Evolutionary conservation across 208 protist genomes (phyloP), one percentile per base, ranked within the genome.

Genomic region (Leishmania gerbilli): DNA sequence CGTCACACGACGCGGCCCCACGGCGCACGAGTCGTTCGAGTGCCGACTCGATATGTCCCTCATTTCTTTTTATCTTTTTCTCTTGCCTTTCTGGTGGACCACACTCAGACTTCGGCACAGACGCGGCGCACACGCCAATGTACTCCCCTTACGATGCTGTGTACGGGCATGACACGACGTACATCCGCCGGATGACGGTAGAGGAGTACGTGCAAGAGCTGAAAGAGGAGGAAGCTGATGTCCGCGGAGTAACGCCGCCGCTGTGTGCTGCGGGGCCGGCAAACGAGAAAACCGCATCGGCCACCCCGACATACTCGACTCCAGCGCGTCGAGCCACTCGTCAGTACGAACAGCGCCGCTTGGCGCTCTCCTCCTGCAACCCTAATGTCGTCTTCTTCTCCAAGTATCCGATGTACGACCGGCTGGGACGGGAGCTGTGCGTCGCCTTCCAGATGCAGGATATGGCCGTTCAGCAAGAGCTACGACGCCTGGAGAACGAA

Each of bases 381-480:
- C 90, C 91, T 0, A 87, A 87, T 71, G 91, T 95, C 4, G 77
- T 86, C 40, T 95, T 97, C 80, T 90, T 79, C 67, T 93, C 90
- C 49, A 91, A 91, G 72, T 97, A 91, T 77, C 94, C 94, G 1
- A 79, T 94, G 68, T 89, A 91, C 75, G 92, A 97, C 80, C 86
- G 88, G 21, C 86, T 91, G 49, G 94, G 94, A 9, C 89, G 87
- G 60, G 92, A 97, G 82, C 86, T 97, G 47, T 97, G 87, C 62
- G 90, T 97, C 17, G 67, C 91, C 37, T 94, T 93, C 76, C 94
- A 97, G 77, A 89, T 95, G 37, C 89, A 95, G 45, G 92, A 96
- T 82, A 89, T 88, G 86, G 85, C 87, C n/a, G 84, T 95, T 74
- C 84, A 90, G 74, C 83, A 91, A 68, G 92, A 97, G 83, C 55